These are phyloP conservation scores for Vishniacozyma victoriae DNA, from an alignment of 768 basidiomycete species.

Conservation along the genomic window DNA sequence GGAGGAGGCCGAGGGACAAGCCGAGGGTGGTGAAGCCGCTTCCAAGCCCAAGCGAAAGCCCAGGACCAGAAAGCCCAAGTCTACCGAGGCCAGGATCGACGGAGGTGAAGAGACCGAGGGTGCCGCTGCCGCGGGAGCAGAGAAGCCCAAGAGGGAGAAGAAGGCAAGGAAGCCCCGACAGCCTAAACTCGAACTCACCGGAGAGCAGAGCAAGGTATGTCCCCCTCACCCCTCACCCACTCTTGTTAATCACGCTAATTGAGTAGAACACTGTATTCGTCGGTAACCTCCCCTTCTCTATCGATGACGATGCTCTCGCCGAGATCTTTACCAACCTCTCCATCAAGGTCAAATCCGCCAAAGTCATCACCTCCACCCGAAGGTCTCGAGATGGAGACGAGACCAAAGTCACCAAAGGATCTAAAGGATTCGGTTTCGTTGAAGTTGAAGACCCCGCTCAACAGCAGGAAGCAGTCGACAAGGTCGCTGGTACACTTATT, in stretches of 20 bases:
- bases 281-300: slow-evolving; percentile 92
- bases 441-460: slow-evolving; percentile 83
- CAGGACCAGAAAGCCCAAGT: slow-evolving; percentile 22
- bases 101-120: slow-evolving; percentile 12
- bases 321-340: slow-evolving; percentile 80
- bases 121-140: slow-evolving; percentile 14
- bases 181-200: slow-evolving; percentile 28
- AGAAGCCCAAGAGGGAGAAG: slow-evolving; percentile 22
- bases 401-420: slow-evolving; percentile 77
- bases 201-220: slow-evolving; percentile 39
- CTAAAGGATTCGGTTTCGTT: slow-evolving; percentile 97
- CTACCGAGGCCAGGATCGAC: slow-evolving; percentile 40
- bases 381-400: slow-evolving; percentile 52
- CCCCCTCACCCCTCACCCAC: background rate
- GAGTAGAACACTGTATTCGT: slow-evolving; percentile 66
- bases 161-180: slow-evolving; percentile 26
- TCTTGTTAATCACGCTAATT: background rate
- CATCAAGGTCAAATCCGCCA: slow-evolving; percentile 74
- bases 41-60: slow-evolving; percentile 18
- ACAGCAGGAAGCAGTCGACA: slow-evolving; percentile 84
- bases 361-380: slow-evolving; percentile 58
- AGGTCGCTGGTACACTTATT: slow-evolving; percentile 80
- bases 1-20: slow-evolving; percentile 31
- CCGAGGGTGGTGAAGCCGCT: slow-evolving; percentile 1
- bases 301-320: slow-evolving; percentile 75